Conservation (phyloP, 2,329 filamentous ascomycete species). For the Stachybotrys echinatus region DNA sequence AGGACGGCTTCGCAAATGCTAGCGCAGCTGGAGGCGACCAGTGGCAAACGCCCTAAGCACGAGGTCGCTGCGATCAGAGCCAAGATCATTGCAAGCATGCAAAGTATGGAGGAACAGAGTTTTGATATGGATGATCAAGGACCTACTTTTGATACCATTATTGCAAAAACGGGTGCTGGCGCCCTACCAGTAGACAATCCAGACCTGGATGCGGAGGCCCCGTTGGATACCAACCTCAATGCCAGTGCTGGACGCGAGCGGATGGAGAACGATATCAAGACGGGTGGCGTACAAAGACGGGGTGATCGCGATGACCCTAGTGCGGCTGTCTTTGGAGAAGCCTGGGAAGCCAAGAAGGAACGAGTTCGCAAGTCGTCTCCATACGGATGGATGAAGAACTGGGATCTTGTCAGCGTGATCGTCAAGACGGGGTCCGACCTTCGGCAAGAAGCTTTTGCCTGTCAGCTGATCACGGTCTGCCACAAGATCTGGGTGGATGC, state of each 20-base stretch:
- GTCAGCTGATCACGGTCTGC: slow-evolving; percentile 77
- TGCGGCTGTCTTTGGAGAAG: slow-evolving; percentile 80
- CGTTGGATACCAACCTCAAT: slow-evolving; percentile 49
- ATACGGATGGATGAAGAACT: slow-evolving; percentile 86
- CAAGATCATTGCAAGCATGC: slow-evolving; percentile 88
- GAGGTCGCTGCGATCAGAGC: slow-evolving; percentile 80
- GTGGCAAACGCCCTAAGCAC: slow-evolving; percentile 71
- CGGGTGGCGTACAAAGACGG: slow-evolving; percentile 73
- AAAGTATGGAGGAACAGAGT: slow-evolving; percentile 78
- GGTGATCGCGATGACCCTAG: slow-evolving; percentile 82
- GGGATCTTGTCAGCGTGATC: slow-evolving; percentile 82
- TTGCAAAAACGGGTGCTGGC: slow-evolving; percentile 62
- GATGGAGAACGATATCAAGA: slow-evolving; percentile 89
- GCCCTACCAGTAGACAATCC: slow-evolving; percentile 32
- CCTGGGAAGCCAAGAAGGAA: slow-evolving; percentile 79
- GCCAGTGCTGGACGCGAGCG: slow-evolving; percentile 70
- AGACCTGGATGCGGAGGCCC: slow-evolving; percentile 51
- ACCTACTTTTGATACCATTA: slow-evolving; percentile 77
- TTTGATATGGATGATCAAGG: slow-evolving; percentile 70
- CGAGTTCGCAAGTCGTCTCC: slow-evolving; percentile 78
- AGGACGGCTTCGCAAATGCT: slow-evolving; percentile 83
- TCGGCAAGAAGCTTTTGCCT: slow-evolving; percentile 80
- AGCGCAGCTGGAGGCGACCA: slow-evolving; percentile 74
- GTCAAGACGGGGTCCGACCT: slow-evolving; percentile 82
- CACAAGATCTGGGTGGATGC: slow-evolving; percentile 77